Conservation (phyloP, 2,329 filamentous ascomycete genomes). For the Botryotinia narcissicola region DNA sequence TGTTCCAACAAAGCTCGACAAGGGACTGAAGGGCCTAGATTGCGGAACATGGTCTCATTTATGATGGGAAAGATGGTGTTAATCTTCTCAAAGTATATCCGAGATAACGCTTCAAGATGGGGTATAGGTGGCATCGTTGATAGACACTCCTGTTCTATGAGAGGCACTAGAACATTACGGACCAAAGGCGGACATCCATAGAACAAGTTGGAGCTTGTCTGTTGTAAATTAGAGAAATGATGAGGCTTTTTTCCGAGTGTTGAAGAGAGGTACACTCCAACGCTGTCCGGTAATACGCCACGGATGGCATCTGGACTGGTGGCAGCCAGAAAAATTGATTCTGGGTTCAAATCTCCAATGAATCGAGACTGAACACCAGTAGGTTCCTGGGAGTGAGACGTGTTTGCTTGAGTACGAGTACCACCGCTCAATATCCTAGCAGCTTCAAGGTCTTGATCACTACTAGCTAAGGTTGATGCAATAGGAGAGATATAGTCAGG, state of each 20-base stretch:
- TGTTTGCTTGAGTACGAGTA: constrained; percentile 5
- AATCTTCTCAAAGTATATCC: constrained; percentile 40
- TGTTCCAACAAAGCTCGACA: constrained; percentile 49
- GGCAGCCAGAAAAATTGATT: constrained; percentile 58
- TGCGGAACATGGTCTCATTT: constrained; percentile 39
- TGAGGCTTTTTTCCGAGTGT: constrained; percentile 12
- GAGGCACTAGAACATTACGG: constrained; percentile 28
- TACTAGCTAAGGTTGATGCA: constrained; percentile 12
- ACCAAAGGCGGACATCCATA: constrained; percentile 27
- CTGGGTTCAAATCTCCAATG: constrained; percentile 58
- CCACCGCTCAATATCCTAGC: constrained; percentile 20
- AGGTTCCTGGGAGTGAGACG: not conserved
- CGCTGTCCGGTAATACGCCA: constrained; percentile 48
- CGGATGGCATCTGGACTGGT: constrained; percentile 43
- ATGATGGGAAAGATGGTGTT: constrained; percentile 37
- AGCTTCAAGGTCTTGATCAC: constrained; percentile 20
- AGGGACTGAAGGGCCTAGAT: constrained; percentile 29
- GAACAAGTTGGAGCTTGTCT: constrained; percentile 25
- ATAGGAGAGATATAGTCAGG: not conserved
- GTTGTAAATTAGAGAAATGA: constrained; percentile 9
- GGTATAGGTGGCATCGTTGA: constrained; percentile 47
- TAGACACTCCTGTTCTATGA: constrained; percentile 38
- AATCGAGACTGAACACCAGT: constrained; percentile 43
- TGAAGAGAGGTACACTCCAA: constrained; percentile 53
- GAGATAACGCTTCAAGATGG: constrained; percentile 47